Conservation (phyloP, 192 early-diverging fungal genomes). For the Backusella mclennaniae region DNA sequence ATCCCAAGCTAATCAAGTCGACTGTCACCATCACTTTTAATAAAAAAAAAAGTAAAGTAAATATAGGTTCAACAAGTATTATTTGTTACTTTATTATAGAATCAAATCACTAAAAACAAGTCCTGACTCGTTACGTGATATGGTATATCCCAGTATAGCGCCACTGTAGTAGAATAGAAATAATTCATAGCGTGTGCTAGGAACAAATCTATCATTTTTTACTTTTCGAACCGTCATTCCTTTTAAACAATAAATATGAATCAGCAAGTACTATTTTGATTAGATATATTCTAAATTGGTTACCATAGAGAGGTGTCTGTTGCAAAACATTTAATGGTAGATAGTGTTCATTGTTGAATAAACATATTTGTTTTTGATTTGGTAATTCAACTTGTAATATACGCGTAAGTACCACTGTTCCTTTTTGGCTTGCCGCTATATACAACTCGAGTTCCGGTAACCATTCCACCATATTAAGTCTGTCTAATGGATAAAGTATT, state of each 20-base stretch:
- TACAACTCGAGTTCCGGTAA: slow-evolving; percentile 31
- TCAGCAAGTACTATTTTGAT: not conserved
- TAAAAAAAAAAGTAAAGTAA: not conserved
- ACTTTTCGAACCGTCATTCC: slow-evolving; percentile 24
- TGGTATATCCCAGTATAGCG: slow-evolving; percentile 15
- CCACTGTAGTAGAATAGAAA: slow-evolving; percentile 29
- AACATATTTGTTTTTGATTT: slow-evolving; percentile 11
- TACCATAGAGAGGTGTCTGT: slow-evolving; percentile 28
- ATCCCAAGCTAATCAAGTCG: not conserved
- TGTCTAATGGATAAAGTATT: slow-evolving; percentile 14
- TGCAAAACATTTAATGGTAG: slow-evolving; percentile 18
- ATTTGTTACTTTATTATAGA: not conserved
- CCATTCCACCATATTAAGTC: slow-evolving; percentile 34
- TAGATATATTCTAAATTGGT: not conserved
- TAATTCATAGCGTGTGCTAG: slow-evolving; percentile 9
- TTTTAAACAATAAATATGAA: not conserved
- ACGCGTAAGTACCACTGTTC: slow-evolving; percentile 26
- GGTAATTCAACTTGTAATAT: slow-evolving; percentile 26
- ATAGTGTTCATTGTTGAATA: slow-evolving; percentile 32
- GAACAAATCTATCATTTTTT: not conserved
- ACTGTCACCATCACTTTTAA: not conserved
- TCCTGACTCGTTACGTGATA: slow-evolving; percentile 13
- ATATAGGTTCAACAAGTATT: not conserved
- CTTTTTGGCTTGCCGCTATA: slow-evolving; percentile 29
- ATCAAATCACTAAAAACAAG: slow-evolving; percentile 1